Conservation (phyloP, 768 basidiomycete species). For the Amanita pseudoporphyria region DNA sequence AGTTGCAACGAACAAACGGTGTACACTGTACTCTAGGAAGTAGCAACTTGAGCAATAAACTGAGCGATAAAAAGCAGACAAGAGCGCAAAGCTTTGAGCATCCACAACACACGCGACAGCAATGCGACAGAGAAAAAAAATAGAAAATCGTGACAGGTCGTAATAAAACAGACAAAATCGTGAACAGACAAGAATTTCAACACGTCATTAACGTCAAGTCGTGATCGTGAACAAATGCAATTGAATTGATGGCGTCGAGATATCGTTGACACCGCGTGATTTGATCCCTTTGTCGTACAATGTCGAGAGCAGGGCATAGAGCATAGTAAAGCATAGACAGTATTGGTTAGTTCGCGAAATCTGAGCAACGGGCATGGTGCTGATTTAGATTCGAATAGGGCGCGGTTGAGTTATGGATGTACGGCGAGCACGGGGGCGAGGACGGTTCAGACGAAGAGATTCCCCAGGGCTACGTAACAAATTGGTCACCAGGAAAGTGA, state of each 20-base stretch:
- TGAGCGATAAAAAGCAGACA: neutral
- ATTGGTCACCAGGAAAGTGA: neutral
- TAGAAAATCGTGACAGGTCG: conserved; percentile 2
- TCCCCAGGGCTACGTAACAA: conserved; percentile 31
- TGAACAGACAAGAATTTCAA: neutral
- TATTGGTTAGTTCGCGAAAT: neutral
- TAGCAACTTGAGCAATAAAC: neutral
- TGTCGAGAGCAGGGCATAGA: neutral
- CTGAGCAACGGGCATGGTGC: neutral
- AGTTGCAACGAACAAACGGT: neutral
- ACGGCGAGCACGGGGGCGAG: conserved; percentile 39
- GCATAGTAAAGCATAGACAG: conserved; percentile 2
- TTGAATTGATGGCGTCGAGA: neutral
- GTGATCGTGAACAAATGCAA: neutral
- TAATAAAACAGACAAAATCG: conserved; percentile 7
- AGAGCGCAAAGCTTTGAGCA: neutral
- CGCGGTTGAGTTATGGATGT: conserved; percentile 31
- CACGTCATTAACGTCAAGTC: neutral
- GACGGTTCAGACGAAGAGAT: conserved; percentile 37
- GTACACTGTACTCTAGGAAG: neutral
- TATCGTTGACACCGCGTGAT: neutral
- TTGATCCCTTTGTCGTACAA: neutral
- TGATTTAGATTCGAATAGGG: conserved; percentile 24
- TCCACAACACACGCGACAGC: neutral
- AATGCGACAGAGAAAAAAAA: neutral